Evolutionary conservation across 1,139 yeast genomes (phyloP), one percentile per base, ranked within the genome.

Genomic region (Suhomyces anneliseae): DNA sequence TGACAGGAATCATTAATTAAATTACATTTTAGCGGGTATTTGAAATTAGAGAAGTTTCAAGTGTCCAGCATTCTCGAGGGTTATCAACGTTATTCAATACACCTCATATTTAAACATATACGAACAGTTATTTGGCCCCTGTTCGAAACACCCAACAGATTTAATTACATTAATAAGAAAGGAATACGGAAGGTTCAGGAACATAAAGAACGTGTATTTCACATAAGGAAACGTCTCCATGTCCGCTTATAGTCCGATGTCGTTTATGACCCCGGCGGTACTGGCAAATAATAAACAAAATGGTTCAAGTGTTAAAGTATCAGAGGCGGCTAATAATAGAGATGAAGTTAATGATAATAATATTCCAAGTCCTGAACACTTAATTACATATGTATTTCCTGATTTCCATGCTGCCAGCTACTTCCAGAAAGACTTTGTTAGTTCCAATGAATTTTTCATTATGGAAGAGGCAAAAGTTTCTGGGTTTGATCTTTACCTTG

Each of bases 401-500:
- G 87, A 83, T 56, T 72, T 78, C 52, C 69, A 74, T 45, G 85
- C 85, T 0, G 70, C 82, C n/a, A 69, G 69, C 42, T 71, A 73
- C 52, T 70, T 75, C 54, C 68, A 72, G 46, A 68, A 71, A 38
- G 76, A 77, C 32, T 74, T 75, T 48, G 62, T 69, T 10, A 54
- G 60, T 3, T 58, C 62, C 15, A 64, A 66, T 33, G 79, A 78
- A 49, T 67, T 71, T 57, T 71, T 69, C 50, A 50, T 69, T 11
- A 60, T 58, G 45, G 79, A 76, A 38, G 78, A 74, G 46, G 64
- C 82, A 1, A 68, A 68, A 14, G 72, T 83, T 6, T 57, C 71
- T 1, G 98, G 98, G 1, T 89, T 87, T 61, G 98, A 93, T 62
- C 79, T 88, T 27, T 93, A 93, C 60, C 73, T 93, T 41, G 96